Conservation (phyloP, 345 rosid genomes). For the Camelina hispida region DNA sequence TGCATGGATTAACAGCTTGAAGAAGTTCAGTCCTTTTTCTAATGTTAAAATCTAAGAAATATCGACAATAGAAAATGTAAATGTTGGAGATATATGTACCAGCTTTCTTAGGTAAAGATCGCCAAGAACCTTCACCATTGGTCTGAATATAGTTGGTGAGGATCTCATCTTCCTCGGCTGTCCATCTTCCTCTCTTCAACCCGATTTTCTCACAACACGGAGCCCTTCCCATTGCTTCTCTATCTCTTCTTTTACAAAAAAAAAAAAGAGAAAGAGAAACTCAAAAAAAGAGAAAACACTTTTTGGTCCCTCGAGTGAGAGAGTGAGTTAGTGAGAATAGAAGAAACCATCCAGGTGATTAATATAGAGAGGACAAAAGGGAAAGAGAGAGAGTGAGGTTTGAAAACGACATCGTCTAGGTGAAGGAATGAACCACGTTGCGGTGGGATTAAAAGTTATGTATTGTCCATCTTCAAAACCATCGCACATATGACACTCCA, state of each 20-base stretch:
- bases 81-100: slow-evolving; percentile 45
- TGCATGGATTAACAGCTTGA: not conserved
- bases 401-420: slow-evolving; percentile 41
- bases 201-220: slow-evolving; percentile 93
- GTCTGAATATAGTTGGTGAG: slow-evolving; percentile 65
- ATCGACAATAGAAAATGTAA: not conserved
- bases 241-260: not conserved
- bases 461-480: slow-evolving; percentile 30
- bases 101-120: slow-evolving; percentile 85
- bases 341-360: slow-evolving; percentile 34
- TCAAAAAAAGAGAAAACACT: slow-evolving; percentile 13
- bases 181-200: slow-evolving; percentile 87
- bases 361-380: slow-evolving; percentile 44
- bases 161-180: slow-evolving; percentile 76
- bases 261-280: slow-evolving; percentile 11
- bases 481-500: slow-evolving; percentile 25
- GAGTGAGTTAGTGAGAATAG: slow-evolving; percentile 30
- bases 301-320: slow-evolving; percentile 36
- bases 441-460: slow-evolving; percentile 39
- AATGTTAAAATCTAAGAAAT: not conserved
- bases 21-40: not conserved
- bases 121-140: slow-evolving; percentile 90
- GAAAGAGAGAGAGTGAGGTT: slow-evolving; percentile 30
- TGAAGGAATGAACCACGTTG: slow-evolving; percentile 44
- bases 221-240: slow-evolving; percentile 71